Conservation (phyloP, 192 early-diverging fungal species). For the Podochytrium sp. region DNA sequence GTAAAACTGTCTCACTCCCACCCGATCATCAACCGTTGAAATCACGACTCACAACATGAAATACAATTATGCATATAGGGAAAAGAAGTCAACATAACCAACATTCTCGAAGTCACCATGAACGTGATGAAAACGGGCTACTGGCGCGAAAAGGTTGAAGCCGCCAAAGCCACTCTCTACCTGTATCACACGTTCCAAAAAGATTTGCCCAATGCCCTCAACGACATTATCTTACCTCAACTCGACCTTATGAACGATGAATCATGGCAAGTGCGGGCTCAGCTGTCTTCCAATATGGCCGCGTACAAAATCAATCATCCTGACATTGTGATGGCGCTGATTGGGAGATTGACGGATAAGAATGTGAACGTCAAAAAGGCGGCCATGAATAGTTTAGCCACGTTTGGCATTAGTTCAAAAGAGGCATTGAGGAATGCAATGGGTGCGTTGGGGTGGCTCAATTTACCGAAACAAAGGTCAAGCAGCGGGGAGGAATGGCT, state of each 20-base stretch:
- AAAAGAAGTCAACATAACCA: conserved; percentile 32
- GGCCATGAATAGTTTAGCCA: conserved; percentile 40
- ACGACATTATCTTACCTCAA: conserved; percentile 40
- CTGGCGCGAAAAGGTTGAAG: conserved; percentile 31
- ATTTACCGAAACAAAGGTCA: background rate
- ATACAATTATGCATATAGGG: too few relatives aligned
- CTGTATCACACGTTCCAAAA: conserved; percentile 43
- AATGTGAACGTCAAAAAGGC: conserved; percentile 39
- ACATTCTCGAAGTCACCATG: conserved; percentile 37
- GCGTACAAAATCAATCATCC: conserved; percentile 39
- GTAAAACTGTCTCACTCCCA: conserved; percentile 34
- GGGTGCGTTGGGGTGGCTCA: background rate
- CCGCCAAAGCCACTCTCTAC: conserved; percentile 21
- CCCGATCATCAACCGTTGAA: too few relatives aligned
- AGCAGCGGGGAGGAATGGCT: background rate
- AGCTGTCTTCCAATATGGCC: conserved; percentile 37
- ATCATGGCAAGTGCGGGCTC: conserved; percentile 46
- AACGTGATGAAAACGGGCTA: conserved; percentile 32
- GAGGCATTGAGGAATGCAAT: conserved; percentile 39
- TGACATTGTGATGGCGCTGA: conserved; percentile 40
- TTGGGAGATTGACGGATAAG: conserved; percentile 39
- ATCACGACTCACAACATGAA: background rate
- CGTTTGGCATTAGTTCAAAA: conserved; percentile 45
- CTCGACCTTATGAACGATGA: conserved; percentile 39
- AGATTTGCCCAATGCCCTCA: conserved; percentile 46